These are phyloP conservation scores for Starmerella sp. DNA, from an alignment of 805 yeast genomes.

Conservation along the genomic window DNA sequence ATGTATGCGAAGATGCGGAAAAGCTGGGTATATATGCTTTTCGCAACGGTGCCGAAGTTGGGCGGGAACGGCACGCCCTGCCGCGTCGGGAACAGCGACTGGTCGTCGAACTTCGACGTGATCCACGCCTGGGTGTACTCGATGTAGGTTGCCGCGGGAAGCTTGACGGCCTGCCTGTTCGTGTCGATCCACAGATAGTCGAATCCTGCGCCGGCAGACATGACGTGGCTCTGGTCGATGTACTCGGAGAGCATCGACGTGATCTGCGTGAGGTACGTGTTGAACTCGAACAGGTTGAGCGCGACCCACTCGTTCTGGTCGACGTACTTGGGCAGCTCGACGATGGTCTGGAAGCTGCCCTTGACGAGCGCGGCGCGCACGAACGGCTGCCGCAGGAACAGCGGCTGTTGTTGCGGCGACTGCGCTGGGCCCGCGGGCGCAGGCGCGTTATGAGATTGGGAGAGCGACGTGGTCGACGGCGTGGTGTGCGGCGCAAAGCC, in stretches of 20 bases:
- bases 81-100: conserved; percentile 81
- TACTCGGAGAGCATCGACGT: conserved; percentile 86
- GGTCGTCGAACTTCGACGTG: conserved; percentile 76
- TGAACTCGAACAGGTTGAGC: conserved; percentile 78
- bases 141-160: conserved; percentile 88
- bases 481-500: not conserved
- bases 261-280: conserved; percentile 73
- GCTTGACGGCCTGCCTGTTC: conserved; percentile 64
- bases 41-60: conserved; percentile 67
- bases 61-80: conserved; percentile 83
- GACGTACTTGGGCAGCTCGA: conserved; percentile 87
- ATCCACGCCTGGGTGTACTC: conserved; percentile 90
- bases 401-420: conserved; percentile 32
- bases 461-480: conserved; percentile 1
- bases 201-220: conserved; percentile 91
- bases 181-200: conserved; percentile 86
- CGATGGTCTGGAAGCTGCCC: conserved; percentile 93
- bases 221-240: conserved; percentile 69
- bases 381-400: conserved; percentile 85
- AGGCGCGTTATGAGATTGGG: not conserved
- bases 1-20: conserved; percentile 92
- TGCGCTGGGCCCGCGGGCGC: not conserved
- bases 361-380: conserved; percentile 89
- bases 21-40: conserved; percentile 82
- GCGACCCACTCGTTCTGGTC: conserved; percentile 96